phyloP scores from a whole-genome alignment of 2,329 filamentous ascomycete species.

The Chrysoporthe deuterocubensis region DNA sequence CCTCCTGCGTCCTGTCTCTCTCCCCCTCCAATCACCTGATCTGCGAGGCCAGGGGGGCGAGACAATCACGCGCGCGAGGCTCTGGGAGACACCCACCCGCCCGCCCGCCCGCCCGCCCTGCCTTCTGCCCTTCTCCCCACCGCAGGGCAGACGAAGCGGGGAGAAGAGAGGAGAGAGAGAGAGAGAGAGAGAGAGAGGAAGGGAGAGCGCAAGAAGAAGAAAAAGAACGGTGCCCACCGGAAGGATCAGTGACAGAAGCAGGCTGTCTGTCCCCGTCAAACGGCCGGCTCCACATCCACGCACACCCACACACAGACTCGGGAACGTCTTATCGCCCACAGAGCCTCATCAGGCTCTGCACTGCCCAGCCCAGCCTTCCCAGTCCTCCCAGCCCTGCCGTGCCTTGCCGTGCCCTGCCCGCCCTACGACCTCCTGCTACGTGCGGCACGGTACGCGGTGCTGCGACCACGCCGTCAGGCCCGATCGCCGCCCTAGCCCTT shows the following conservation, averaged over 20 bases:
- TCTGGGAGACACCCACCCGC: neutral
- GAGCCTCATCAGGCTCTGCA: conserved; percentile 1
- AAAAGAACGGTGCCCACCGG: neutral
- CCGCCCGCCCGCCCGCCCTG: conserved; percentile 1
- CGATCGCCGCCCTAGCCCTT: conserved; percentile 4
- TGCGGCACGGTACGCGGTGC: neutral
- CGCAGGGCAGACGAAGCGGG: neutral
- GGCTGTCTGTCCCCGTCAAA: neutral
- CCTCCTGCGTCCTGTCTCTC: neutral
- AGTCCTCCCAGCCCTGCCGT: too few species aligned
- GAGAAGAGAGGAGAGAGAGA: neutral
- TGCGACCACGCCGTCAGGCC: neutral
- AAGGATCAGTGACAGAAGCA: conserved; percentile 13
- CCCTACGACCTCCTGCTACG: neutral
- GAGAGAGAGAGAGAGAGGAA: neutral
- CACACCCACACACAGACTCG: conserved; percentile 11
- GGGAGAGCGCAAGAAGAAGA: neutral
- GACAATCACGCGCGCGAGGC: conserved; percentile 1
- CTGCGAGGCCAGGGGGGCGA: conserved; percentile 6
- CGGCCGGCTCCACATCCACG: conserved; percentile 8
- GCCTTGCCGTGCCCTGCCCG: too few species aligned
- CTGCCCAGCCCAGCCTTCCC: neutral
- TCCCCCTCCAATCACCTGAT: neutral
- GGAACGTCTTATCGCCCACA: neutral
- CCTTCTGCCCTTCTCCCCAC: neutral